A percentile compares a stretch with the other conserved stretches of the same genome.
phyloP scores from a whole-genome alignment of 2,329 filamentous ascomycete species.

The Acarospora socialis region DNA sequence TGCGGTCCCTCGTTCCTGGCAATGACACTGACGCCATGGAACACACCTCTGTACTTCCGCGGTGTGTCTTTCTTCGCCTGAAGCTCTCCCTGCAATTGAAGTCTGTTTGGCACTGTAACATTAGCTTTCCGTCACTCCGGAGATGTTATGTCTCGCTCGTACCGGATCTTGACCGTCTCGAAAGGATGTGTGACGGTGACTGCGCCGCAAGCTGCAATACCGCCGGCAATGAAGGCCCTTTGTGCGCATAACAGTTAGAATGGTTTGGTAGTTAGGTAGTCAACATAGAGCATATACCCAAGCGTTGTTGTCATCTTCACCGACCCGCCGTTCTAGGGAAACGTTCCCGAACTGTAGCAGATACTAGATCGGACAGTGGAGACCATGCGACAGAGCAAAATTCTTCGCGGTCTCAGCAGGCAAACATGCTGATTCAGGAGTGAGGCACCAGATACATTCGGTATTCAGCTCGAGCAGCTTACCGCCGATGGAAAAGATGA shows the following conservation, averaged over 20 bases:
- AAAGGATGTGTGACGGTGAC: conserved; percentile 97
- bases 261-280: neutral
- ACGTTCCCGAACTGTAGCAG: no score
- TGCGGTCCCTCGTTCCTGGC: conserved; percentile 74
- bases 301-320: no score
- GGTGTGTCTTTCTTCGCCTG: conserved; percentile 73
- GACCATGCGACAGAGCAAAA: no score
- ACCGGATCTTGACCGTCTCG: conserved; percentile 98
- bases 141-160: conserved; percentile 19
- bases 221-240: conserved; percentile 85
- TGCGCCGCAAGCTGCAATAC: conserved; percentile 90
- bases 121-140: conserved; percentile 3
- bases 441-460: no score
- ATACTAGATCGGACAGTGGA: no score
- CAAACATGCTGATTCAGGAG: no score
- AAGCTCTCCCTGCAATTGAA: conserved; percentile 93
- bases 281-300: no score
- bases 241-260: no score
- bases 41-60: conserved; percentile 76
- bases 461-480: no score
- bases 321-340: no score
- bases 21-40: conserved; percentile 85
- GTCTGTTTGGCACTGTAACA: conserved; percentile 36
- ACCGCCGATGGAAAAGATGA: no score
- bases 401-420: no score